Conservation (phyloP, 2,329 filamentous ascomycete species). For the Exophiala sp. region DNA sequence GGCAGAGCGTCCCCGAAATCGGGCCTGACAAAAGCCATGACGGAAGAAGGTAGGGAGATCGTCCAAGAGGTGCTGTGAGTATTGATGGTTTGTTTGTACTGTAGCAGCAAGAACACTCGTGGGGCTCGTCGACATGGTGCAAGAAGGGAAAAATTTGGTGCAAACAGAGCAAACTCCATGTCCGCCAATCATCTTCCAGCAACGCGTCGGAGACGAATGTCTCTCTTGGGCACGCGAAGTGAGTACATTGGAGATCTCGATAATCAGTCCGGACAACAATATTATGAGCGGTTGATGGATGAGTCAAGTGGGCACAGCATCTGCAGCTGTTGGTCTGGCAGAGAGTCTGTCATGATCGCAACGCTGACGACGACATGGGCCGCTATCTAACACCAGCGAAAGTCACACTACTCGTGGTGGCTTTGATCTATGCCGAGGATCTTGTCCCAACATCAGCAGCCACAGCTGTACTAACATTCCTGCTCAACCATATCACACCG, state of each 20-base stretch:
- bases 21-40: constrained; percentile 31
- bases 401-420: constrained; percentile 73
- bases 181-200: neutral
- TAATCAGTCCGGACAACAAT: neutral
- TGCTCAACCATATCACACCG: constrained; percentile 65
- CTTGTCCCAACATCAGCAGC: constrained; percentile 66
- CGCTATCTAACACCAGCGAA: constrained; percentile 87
- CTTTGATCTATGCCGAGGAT: constrained; percentile 75
- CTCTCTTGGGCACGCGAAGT: neutral
- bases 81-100: no score
- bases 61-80: no score
- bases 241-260: neutral
- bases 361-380: constrained; percentile 53
- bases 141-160: neutral
- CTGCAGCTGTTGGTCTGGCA: neutral
- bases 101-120: no score
- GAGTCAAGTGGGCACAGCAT: neutral
- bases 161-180: neutral
- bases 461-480: constrained; percentile 72
- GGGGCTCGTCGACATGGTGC: no score
- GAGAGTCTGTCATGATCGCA: neutral
- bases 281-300: neutral
- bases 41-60: neutral
- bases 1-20: constrained; percentile 45
- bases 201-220: neutral